These are phyloP conservation scores for Macrolepiota dolichaula DNA, from an alignment of 768 basidiomycete genomes.

Conservation along the genomic window DNA sequence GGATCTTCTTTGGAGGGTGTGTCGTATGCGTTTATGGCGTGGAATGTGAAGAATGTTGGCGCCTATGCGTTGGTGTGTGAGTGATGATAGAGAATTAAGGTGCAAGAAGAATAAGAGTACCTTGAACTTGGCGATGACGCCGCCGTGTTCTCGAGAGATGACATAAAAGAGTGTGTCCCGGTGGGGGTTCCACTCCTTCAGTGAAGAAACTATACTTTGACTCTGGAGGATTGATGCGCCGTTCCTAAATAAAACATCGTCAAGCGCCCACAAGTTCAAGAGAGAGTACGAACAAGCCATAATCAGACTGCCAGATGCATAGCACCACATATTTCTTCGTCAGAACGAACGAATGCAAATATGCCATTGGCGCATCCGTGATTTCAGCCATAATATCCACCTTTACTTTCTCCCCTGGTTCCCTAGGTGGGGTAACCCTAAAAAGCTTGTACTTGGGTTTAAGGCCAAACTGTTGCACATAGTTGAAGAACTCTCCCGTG, in stretches of 20 bases:
- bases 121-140: conserved; percentile 5
- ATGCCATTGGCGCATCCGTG: conserved; percentile 4
- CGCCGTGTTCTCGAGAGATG: neutral
- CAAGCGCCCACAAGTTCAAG: neutral
- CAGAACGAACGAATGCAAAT: conserved; percentile 6
- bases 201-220: neutral
- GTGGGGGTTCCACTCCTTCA: conserved; percentile 1
- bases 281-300: neutral
- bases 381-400: conserved; percentile 8
- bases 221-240: neutral
- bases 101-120: neutral
- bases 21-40: conserved; percentile 5
- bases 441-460: neutral
- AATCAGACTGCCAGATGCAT: conserved; percentile 6
- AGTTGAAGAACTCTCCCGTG: conserved; percentile 2
- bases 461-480: conserved; percentile 1
- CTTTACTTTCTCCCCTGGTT: neutral
- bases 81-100: neutral
- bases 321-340: conserved; percentile 2
- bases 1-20: neutral
- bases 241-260: neutral
- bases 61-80: neutral
- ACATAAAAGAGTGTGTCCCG: conserved; percentile 1
- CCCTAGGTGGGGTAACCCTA: neutral
- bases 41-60: conserved; percentile 3